Base-by-base conservation (phyloP, 257 asterid genomes). In the Salvia splendens region DNA sequence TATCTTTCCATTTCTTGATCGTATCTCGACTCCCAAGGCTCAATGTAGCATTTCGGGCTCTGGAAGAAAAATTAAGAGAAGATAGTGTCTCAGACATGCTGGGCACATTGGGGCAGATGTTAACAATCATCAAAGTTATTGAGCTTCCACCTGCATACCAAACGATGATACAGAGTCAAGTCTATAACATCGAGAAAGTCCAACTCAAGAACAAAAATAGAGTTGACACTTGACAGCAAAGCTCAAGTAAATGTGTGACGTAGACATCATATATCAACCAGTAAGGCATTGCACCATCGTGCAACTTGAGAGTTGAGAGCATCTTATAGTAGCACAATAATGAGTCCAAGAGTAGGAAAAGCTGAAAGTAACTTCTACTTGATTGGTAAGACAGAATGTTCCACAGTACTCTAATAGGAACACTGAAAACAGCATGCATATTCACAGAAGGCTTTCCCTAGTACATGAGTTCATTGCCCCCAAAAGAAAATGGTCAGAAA, bases 11-110 rank as follows among this genome's bases (percentile, higher is more conserved):
- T 71, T 91, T 94, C 81, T 84, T 85, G 64, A 91, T 88, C 42
- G 99, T 91, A 78, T 94, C 99, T 73, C 96, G 91, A 76, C 83
- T 88, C 42, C 99, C 99, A 66, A 94, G 96, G 85, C 97, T 88
- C 84, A 88, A 57, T 67, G 64, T 64, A 17, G 96, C 85, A 82
- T 85, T 94, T 71, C 96, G 86, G 55, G 97, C 96, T 85, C 99
- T 87, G 66, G 99, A 79, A 77, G 96, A 82, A 79, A 84, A 91
- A 78, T 83, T 94, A 59, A 94, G 97, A 79, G 96, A 94, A 69
- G 95, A 84, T 58, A 91, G 71, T 36, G 97, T 91, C 85, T 88
- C 95, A 45, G 88, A 61, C 80, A 86, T 75, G 81, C 84, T 88
- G 66, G 84, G 77, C 68, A 79, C 89, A 83, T 76, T 78, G 41